phyloP scores from a whole-genome alignment of 768 basidiomycete genomes.

The Lactifluus pinguis region DNA sequence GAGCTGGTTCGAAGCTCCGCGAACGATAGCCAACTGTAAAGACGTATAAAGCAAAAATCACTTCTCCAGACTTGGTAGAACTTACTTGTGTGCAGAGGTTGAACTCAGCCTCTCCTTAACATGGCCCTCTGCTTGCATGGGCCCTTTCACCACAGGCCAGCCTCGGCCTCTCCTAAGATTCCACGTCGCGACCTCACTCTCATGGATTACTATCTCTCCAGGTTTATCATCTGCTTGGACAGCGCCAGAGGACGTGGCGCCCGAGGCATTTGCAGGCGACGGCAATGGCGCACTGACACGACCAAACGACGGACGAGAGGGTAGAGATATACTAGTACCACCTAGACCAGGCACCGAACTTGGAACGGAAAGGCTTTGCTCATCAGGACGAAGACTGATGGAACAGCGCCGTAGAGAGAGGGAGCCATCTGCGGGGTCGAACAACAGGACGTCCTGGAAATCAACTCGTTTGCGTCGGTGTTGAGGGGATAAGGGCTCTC shows the following conservation, averaged over 20 bases:
- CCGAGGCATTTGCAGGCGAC: constrained; percentile 3
- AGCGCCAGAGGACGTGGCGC: constrained; percentile 26
- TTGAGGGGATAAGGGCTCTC: constrained; percentile 24
- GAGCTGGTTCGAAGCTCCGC: constrained; percentile 78
- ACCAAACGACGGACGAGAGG: constrained; percentile 39
- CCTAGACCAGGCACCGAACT: constrained; percentile 26
- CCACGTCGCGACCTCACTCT: constrained; percentile 55
- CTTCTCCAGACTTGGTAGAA: not conserved
- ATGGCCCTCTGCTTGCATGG: constrained; percentile 17
- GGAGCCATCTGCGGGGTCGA: constrained; percentile 49
- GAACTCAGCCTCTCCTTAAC: not conserved
- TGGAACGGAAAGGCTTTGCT: constrained; percentile 21
- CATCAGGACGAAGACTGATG: constrained; percentile 31
- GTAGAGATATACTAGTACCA: constrained; percentile 56
- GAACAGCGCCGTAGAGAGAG: constrained; percentile 48
- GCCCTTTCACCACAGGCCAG: constrained; percentile 45
- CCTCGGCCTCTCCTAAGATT: constrained; percentile 41
- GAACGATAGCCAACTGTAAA: constrained; percentile 55
- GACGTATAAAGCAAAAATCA: not conserved
- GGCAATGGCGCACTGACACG: constrained; percentile 28
- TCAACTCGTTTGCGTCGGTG: constrained; percentile 31
- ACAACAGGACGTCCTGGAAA: constrained; percentile 59
- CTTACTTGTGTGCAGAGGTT: constrained; percentile 14
- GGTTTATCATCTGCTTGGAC: constrained; percentile 30
- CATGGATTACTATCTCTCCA: constrained; percentile 30